Conservation (phyloP, 805 yeast species). For the Yamadazyma endophytica region DNA sequence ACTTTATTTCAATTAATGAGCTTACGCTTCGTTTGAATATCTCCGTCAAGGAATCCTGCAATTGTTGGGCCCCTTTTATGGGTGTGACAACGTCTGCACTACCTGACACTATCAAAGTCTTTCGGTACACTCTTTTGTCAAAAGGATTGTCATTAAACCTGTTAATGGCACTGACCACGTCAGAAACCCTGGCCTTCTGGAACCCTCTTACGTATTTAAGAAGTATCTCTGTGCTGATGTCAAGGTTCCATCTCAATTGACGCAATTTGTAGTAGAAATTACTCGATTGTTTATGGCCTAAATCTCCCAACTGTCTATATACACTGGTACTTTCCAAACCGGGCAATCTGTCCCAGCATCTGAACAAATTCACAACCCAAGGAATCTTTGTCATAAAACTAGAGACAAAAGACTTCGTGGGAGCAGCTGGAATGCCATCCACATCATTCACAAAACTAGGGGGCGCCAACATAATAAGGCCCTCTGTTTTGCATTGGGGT, state of each 20-base stretch:
- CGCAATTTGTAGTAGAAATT: conserved; percentile 39
- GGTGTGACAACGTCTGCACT: conserved; percentile 56
- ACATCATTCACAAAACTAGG: conserved; percentile 32
- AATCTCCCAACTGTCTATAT: conserved; percentile 43
- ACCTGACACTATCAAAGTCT: conserved; percentile 58
- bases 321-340: conserved; percentile 63
- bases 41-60: conserved; percentile 21
- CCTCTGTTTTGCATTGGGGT: conserved; percentile 38
- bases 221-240: conserved; percentile 51
- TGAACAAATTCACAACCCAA: conserved; percentile 47
- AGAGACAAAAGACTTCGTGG: conserved; percentile 3
- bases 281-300: conserved; percentile 4
- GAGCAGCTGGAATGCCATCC: neutral
- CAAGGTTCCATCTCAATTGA: conserved; percentile 71
- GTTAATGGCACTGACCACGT: conserved; percentile 38
- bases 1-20: conserved; percentile 32
- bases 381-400: conserved; percentile 33
- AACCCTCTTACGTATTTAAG: conserved; percentile 53
- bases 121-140: conserved; percentile 29
- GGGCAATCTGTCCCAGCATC: conserved; percentile 57
- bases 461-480: conserved; percentile 47
- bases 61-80: conserved; percentile 24
- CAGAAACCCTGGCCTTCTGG: conserved; percentile 36
- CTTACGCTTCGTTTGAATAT: conserved; percentile 24
- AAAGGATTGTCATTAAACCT: conserved; percentile 30